A percentile compares a stretch with the other conserved stretches of the same genome.
phyloP scores from a whole-genome alignment of 2,329 filamentous ascomycete genomes.

The Pezizomycotina sp. region DNA sequence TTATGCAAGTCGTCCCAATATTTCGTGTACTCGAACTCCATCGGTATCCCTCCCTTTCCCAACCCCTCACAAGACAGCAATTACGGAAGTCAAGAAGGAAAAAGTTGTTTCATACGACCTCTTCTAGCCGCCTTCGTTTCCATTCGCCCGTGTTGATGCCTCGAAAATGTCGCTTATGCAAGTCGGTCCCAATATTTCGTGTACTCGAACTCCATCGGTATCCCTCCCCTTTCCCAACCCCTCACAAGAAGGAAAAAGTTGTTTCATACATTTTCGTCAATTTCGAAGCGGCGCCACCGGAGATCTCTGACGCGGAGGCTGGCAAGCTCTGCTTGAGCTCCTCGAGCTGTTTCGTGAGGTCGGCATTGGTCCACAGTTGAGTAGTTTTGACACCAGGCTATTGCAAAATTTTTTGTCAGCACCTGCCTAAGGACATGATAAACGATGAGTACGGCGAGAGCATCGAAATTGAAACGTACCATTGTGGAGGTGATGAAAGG shows the following conservation, averaged over 20 bases:
- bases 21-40: too few species aligned
- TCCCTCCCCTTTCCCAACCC: too few species aligned
- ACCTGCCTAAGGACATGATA: too few species aligned
- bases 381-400: constrained; percentile 76
- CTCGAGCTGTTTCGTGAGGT: constrained; percentile 84
- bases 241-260: too few species aligned
- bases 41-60: too few species aligned
- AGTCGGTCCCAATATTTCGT: too few species aligned
- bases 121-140: constrained; percentile 3
- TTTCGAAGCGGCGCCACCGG: constrained; percentile 81
- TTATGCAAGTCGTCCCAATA: too few species aligned
- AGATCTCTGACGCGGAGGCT: constrained; percentile 89
- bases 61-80: too few species aligned
- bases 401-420: constrained; percentile 30
- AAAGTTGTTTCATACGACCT: neutral
- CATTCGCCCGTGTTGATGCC: too few species aligned
- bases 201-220: too few species aligned
- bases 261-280: constrained; percentile 82
- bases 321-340: constrained; percentile 78
- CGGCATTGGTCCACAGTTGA: constrained; percentile 97
- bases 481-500: constrained; percentile 19
- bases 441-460: constrained; percentile 8
- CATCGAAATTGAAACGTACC: constrained; percentile 13
- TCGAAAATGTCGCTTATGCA: too few species aligned
- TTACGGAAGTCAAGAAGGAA: too few species aligned